Percentiles rank a stretch among this genome's conserved stretches.
These are phyloP conservation scores for Tetrapisispora arboricola DNA, from an alignment of 805 yeast species.

Conservation along the genomic window DNA sequence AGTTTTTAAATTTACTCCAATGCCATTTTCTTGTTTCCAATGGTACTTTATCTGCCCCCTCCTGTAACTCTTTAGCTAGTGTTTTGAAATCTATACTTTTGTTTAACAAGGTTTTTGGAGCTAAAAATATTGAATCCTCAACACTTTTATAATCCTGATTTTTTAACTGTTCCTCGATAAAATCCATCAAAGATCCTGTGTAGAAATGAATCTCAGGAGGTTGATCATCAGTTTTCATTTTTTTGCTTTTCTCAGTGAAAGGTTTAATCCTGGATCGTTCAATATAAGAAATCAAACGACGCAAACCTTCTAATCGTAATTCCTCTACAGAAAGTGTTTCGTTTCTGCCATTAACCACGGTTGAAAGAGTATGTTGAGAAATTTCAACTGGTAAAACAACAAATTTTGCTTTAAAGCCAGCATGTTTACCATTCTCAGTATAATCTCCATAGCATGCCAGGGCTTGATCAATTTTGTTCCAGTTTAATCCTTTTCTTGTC, in stretches of 20 bases:
- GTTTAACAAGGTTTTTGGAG: slow-evolving; percentile 31
- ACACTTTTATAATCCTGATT: slow-evolving; percentile 25
- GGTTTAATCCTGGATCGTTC: slow-evolving; percentile 46
- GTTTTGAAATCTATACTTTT: slow-evolving; percentile 40
- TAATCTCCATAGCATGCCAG: slow-evolving; percentile 87
- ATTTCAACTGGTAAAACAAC: slow-evolving; percentile 75
- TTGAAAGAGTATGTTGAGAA: slow-evolving; percentile 38
- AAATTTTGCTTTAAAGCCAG: slow-evolving; percentile 62
- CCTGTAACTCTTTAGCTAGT: slow-evolving; percentile 56
- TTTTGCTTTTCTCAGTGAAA: slow-evolving; percentile 30
- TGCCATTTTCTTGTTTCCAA: slow-evolving; percentile 87
- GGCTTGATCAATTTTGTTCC: slow-evolving; percentile 87
- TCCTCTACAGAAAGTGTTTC: slow-evolving; percentile 75
- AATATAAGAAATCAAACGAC: slow-evolving; percentile 53
- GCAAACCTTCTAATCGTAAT: slow-evolving; percentile 81
- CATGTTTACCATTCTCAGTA: slow-evolving; percentile 39
- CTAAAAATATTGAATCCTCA: slow-evolving; percentile 29
- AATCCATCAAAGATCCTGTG: slow-evolving; percentile 72
- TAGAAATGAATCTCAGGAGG: slow-evolving; percentile 74
- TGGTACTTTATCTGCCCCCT: slow-evolving; percentile 47
- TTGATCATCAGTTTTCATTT: slow-evolving; percentile 36
- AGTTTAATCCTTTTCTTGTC: slow-evolving; percentile 51
- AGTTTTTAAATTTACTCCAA: slow-evolving; percentile 61
- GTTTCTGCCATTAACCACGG: slow-evolving; percentile 35
- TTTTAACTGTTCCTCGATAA: slow-evolving; percentile 44